Percentiles rank a stretch among this genome's conserved stretches.
Evolutionary conservation across 164 flowering plant genomes (phyloP).

Genomic region (Vitis rotundifolia): DNA sequence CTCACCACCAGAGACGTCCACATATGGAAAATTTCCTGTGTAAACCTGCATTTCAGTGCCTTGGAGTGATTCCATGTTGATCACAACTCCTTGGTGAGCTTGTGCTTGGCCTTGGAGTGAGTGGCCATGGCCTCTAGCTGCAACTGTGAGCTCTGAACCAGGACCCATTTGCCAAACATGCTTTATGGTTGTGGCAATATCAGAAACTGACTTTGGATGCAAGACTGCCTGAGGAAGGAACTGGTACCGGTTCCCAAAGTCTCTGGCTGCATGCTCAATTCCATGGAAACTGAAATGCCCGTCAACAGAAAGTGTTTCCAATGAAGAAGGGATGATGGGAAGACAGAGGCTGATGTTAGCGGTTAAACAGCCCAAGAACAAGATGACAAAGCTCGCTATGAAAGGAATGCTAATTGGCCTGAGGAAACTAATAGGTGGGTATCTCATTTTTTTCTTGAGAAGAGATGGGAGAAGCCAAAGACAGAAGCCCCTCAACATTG

Average conservation of each 20-base stretch:
- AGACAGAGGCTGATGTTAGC: conserved; percentile 27
- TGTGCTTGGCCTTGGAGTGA: conserved; percentile 66
- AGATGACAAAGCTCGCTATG: conserved; percentile 30
- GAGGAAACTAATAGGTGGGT: conserved; percentile 22
- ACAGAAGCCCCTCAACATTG: not conserved
- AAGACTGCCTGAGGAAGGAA: conserved; percentile 41
- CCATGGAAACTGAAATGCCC: conserved; percentile 43
- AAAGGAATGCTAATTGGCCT: conserved; percentile 27
- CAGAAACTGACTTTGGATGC: conserved; percentile 44
- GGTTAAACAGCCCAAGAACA: conserved; percentile 33
- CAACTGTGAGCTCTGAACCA: conserved; percentile 43
- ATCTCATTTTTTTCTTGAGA: conserved; percentile 24
- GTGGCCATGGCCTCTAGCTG: conserved; percentile 68
- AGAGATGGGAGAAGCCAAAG: conserved; percentile 11
- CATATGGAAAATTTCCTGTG: conserved; percentile 34
- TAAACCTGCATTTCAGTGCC: conserved; percentile 32
- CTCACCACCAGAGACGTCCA: conserved; percentile 66
- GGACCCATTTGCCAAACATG: conserved; percentile 48
- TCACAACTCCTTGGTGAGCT: conserved; percentile 50
- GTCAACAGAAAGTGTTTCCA: conserved; percentile 29
- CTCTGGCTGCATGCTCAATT: conserved; percentile 40
- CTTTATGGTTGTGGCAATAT: conserved; percentile 36
- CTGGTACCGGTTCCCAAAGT: conserved; percentile 45
- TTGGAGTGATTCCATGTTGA: conserved; percentile 53
- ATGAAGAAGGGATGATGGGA: conserved; percentile 28